phyloP scores from a whole-genome alignment of 2,329 filamentous ascomycete genomes.

The Fusarium begoniae region DNA sequence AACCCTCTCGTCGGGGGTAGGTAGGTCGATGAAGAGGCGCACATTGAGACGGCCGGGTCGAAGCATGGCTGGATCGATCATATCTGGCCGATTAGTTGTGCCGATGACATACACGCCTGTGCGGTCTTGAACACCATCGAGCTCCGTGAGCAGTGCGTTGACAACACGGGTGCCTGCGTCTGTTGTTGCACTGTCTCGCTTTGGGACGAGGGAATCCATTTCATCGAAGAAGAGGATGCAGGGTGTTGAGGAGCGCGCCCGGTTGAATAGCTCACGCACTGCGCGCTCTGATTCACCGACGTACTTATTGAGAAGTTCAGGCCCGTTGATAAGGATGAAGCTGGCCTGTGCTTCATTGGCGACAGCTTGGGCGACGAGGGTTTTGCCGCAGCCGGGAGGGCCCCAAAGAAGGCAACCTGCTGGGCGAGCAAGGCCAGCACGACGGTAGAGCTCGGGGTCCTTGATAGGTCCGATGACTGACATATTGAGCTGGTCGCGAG shows the following conservation, averaged over 20 bases:
- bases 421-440: conserved; percentile 80
- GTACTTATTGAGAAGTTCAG: conserved; percentile 96
- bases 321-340: conserved; percentile 97
- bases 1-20: conserved; percentile 78
- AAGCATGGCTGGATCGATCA: conserved; percentile 95
- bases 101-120: conserved; percentile 93
- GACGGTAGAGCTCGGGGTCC: conserved; percentile 78
- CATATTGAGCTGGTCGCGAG: conserved; percentile 82
- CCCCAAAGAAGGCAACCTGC: conserved; percentile 95
- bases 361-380: conserved; percentile 92
- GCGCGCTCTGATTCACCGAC: conserved; percentile 96
- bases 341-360: conserved; percentile 96
- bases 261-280: conserved; percentile 89
- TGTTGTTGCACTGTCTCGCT: conserved; percentile 78
- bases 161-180: conserved; percentile 91
- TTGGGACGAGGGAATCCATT: conserved; percentile 89
- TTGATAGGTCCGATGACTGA: conserved; percentile 93
- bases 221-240: conserved; percentile 99
- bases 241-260: conserved; percentile 85
- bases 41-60: conserved; percentile 89
- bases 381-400: conserved; percentile 96
- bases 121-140: conserved; percentile 84
- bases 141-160: conserved; percentile 92
- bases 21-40: conserved; percentile 88
- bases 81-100: conserved; percentile 93